A percentile compares a stretch with the other conserved stretches of the same genome.
Conservation (phyloP, 441 rosid species). For the Brassica hybrid region DNA sequence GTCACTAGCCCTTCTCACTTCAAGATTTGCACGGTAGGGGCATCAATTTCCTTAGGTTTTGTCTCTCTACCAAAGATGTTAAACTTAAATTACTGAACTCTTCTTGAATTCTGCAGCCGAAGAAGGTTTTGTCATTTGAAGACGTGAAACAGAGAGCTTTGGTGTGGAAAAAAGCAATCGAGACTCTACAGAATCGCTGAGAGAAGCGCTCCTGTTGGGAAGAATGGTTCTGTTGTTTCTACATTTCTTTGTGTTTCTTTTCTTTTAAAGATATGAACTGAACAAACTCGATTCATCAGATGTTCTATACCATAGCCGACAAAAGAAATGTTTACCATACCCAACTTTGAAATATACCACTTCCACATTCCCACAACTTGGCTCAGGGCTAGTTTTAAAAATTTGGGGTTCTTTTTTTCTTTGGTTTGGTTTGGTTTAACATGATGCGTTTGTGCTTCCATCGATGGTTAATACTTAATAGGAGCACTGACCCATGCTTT, state of each 20-base stretch:
- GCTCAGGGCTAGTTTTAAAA: background rate
- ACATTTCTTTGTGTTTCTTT: conserved; percentile 8
- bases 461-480: too few relatives aligned
- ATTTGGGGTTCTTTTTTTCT: background rate
- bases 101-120: conserved; percentile 58
- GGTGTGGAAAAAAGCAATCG: conserved; percentile 94
- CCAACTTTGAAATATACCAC: conserved; percentile 6
- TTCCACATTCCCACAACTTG: conserved; percentile 16
- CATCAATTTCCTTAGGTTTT: background rate
- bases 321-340: conserved; percentile 15
- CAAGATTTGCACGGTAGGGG: conserved; percentile 86
- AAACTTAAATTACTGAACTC: background rate
- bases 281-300: conserved; percentile 31
- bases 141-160: conserved; percentile 89
- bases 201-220: conserved; percentile 12
- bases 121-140: conserved; percentile 87
- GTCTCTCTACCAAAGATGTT: conserved; percentile 3
- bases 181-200: conserved; percentile 78
- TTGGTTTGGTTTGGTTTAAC: too few relatives aligned
- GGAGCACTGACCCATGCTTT: too few relatives aligned
- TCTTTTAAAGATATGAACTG: conserved; percentile 35
- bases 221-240: conserved; percentile 27
- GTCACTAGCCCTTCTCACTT: conserved; percentile 79
- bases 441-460: too few relatives aligned
- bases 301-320: conserved; percentile 13